Base-by-base conservation (phyloP, 106 monocot species). In the Acanthochlamys bracteata region DNA sequence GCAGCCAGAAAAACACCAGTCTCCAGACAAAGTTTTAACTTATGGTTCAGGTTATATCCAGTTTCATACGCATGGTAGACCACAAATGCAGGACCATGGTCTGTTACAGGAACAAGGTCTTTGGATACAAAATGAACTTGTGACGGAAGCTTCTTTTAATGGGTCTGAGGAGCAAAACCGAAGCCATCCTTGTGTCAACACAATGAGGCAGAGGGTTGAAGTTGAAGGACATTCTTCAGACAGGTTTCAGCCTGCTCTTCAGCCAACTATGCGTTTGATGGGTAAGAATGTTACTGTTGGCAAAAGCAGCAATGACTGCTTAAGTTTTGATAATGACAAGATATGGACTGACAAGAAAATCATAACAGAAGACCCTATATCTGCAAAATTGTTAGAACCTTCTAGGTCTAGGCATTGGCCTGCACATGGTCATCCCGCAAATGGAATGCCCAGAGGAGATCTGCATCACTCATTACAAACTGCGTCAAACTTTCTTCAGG, bases 201-300 rank as follows among this genome's bases (percentile, higher is more conserved):
- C 55, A 21, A 21, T 21, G 55, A 40, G 21, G 11, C 24, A 70
- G 51, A 66, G 13, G 13, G 10, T 11, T 66, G 21, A 51, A 25
- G 19, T 20, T 53, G 66, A 61, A 23, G 42, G 42, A 21, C 33
- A 33, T 47, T 53, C 19, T n/a, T 20, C 64, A 15, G 11, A 7
- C 58, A 25, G 57, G 47, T 65, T 53, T 60, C 52, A 66, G 39
- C 24, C 61, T 66, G 15, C 40, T 22, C 43, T 33, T 19, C 66
- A 49, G 24, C 64, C 78, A 53, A 79, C 78, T 11, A 69, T 79
- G 64, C 73, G 78, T 19, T 65, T 79, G 73, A 79, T 79, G 78
- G 78, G 78, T 15, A 73, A 73, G 60, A 60, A 68, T 79, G 55
- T 79, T 59, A 69, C 69, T 15, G 69, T 79, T 69, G 78, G 73